These are phyloP conservation scores for Nitzschia sp. DNA, from an alignment of 108 stramenopile genomes.

Conservation along the genomic window DNA sequence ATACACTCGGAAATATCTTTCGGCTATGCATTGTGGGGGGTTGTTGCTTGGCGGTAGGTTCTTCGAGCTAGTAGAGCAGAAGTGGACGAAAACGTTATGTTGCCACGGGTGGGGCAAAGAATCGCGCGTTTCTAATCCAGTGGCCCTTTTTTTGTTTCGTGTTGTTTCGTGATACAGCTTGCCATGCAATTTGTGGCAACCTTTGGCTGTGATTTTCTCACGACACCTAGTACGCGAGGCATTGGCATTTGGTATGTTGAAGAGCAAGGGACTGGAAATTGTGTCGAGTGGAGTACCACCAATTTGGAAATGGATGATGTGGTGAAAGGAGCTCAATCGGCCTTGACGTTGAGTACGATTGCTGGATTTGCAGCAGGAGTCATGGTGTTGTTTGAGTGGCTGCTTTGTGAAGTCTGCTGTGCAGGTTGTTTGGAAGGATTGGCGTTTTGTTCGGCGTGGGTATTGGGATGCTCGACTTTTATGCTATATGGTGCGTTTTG, in stretches of 20 bases:
- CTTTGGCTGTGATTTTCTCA: constrained; percentile 22
- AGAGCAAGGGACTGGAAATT: constrained; percentile 16
- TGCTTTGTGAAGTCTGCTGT: constrained; percentile 31
- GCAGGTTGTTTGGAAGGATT: constrained; percentile 25
- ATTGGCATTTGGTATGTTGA: constrained; percentile 32
- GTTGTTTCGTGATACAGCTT: too few species aligned
- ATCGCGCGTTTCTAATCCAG: too few species aligned
- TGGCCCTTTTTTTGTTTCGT: too few species aligned
- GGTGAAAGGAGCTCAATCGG: constrained; percentile 11
- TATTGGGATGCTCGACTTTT: constrained; percentile 17
- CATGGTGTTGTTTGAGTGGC: constrained; percentile 35
- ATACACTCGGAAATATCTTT: constrained; percentile 34
- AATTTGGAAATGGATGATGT: background rate
- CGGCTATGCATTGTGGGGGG: constrained; percentile 27
- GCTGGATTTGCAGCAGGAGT: constrained; percentile 10
- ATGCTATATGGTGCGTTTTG: constrained; percentile 22
- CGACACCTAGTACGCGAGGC: background rate
- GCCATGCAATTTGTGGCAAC: constrained; percentile 22
- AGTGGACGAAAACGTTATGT: too few species aligned
- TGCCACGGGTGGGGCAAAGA: too few species aligned
- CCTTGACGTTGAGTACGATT: constrained; percentile 12
- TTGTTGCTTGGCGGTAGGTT: constrained; percentile 24
- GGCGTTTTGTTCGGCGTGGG: constrained; percentile 26
- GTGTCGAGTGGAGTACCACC: constrained; percentile 6
- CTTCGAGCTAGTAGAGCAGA: background rate